Evolutionary conservation across 148 eudicot species (phyloP), one percentile per base, ranked within the genome.

Genomic region (Arbutus unedo): DNA sequence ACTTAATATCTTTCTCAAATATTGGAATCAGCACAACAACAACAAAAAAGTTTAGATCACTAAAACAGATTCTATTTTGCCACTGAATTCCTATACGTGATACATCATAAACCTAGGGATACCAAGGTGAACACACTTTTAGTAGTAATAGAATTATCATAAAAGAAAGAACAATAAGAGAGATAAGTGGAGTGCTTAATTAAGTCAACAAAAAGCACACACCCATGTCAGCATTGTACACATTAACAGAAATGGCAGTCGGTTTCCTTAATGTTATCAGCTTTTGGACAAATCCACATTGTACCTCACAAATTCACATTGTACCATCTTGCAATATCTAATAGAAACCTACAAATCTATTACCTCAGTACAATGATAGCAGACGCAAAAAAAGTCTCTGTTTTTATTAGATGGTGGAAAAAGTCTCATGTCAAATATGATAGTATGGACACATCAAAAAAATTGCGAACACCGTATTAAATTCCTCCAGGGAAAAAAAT

Each of bases 231-330:
- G 31, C 38, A 62, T n/a, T 8, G 11, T 73, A 73, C 76, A 74
- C 54, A 45, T 74, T 25, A 47, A 74, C 77, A 74, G 25, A 74
- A 47, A 74, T 8, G 54, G 8, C 77, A 74, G 77, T 73, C 76
- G 45, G 76, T 16, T 73, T 44, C 76, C 3, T 73, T 44, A 73
- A 74, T 43, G 3, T 19, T 8, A 31, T 74, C 25, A 18, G 21
- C 13, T 72, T 72, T 18, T 44, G 14, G 51, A 71, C 13, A 3
- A 71, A 45, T 45, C 76, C 15, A 47, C 76, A 47, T 47, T 73
- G 49, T 71, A 71, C 75, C 48, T 0, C 9, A 68, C 47, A 18
- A 59, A 6, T 5, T 25, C 68, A 21, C 25, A n/a, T 62, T 62
- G 25, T 74, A n/a, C 5, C 8, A 74, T 18, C 53, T 47, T 74